phyloP scores from a whole-genome alignment of 2,329 filamentous ascomycete genomes.

The Trichophyton simii region DNA sequence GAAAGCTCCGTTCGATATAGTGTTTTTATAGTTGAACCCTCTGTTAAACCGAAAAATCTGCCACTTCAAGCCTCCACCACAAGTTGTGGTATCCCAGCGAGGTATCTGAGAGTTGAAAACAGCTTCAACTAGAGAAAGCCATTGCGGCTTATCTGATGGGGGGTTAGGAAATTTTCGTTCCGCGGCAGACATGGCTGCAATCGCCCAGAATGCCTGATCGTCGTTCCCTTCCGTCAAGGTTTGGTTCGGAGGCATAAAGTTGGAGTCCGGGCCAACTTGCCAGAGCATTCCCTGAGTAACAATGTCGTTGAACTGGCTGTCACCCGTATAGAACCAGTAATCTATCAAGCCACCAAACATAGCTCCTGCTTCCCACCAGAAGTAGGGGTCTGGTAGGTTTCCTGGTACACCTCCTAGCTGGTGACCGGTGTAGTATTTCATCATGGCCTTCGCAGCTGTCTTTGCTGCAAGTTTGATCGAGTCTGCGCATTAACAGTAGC shows the following conservation, averaged over 20 bases:
- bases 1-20: constrained; percentile 41
- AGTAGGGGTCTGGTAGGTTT: constrained; percentile 24
- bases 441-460: constrained; percentile 22
- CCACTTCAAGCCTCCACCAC: constrained; percentile 65
- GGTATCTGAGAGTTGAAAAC: constrained; percentile 63
- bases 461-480: constrained; percentile 24
- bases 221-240: constrained; percentile 27
- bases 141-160: constrained; percentile 43
- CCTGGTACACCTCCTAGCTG: constrained; percentile 21
- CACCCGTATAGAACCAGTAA: constrained; percentile 74
- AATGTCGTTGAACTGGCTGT: constrained; percentile 57
- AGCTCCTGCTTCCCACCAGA: constrained; percentile 29
- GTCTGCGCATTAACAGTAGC: constrained; percentile 13
- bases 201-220: constrained; percentile 31
- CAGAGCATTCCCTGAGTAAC: constrained; percentile 50
- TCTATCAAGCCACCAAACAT: constrained; percentile 51
- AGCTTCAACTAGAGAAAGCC: constrained; percentile 59
- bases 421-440: constrained; percentile 25
- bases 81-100: constrained; percentile 54
- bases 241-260: constrained; percentile 54
- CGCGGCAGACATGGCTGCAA: constrained; percentile 27
- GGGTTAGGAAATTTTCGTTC: constrained; percentile 27
- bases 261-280: constrained; percentile 53
- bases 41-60: constrained; percentile 53
- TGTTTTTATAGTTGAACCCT: constrained; percentile 41